phyloP scores from a whole-genome alignment of 2,329 filamentous ascomycete species.

The Aphanocladium album region DNA sequence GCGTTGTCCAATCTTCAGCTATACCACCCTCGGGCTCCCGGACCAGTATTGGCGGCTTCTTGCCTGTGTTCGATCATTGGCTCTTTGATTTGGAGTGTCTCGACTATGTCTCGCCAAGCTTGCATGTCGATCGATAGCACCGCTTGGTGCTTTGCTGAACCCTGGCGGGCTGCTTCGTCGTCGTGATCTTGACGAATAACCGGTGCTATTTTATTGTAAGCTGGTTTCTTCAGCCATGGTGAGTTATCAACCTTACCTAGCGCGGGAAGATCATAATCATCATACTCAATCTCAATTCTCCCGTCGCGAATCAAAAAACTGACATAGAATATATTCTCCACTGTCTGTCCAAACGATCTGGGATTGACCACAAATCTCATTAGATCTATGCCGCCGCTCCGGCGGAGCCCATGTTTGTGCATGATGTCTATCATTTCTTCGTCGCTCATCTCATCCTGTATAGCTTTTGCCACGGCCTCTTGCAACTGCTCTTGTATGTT shows the following conservation, averaged over 20 bases:
- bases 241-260: conserved; percentile 58
- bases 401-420: conserved; percentile 59
- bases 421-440: conserved; percentile 50
- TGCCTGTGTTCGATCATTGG: conserved; percentile 80
- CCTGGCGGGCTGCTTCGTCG: conserved; percentile 42
- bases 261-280: conserved; percentile 70
- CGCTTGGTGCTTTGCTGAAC: conserved; percentile 71
- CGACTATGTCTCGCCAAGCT: conserved; percentile 73
- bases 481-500: conserved; percentile 43
- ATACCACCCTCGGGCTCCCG: conserved; percentile 62
- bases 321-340: conserved; percentile 96
- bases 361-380: conserved; percentile 91
- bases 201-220: conserved; percentile 23
- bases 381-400: conserved; percentile 67
- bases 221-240: not conserved
- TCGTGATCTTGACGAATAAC: conserved; percentile 40
- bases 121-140: conserved; percentile 83
- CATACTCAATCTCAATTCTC: conserved; percentile 65
- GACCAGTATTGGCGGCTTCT: conserved; percentile 48
- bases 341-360: conserved; percentile 82
- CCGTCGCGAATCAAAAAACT: conserved; percentile 92
- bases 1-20: conserved; percentile 33
- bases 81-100: conserved; percentile 69
- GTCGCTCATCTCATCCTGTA: conserved; percentile 43
- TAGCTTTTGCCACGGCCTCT: conserved; percentile 36